Evolutionary conservation across 495 filamentous ascomycete species (phyloP), one percentile per base, ranked within the genome.

Genomic region (Poronia punctata): DNA sequence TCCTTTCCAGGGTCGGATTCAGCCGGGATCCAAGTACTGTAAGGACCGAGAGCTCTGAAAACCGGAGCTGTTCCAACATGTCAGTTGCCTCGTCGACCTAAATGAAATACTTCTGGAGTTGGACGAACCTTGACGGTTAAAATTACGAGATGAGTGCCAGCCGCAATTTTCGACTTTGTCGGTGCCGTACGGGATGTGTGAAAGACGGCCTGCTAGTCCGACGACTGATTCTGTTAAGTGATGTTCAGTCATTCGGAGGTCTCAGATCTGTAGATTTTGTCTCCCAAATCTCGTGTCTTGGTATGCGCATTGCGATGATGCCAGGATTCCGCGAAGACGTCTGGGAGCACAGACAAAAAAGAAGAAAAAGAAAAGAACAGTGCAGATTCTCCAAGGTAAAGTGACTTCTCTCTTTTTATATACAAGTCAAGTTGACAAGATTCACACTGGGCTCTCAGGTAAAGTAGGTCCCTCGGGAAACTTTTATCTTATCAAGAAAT

Each of bases 41-140:
- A 57, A 30, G 55, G 51, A 3, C 60, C 58, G n/a, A 71, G 50
- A 38, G 63, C 60, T 22, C 56, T 63, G 30, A 70, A 65, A 38
- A 50, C 50, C 33, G 64, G 59, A 5, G 56, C 66, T 70, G n/a
- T 48, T 8, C 10, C 15, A 22, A 7, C 7, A 31, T 27, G 46
- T 60, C 43, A 61, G 31, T 28, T 28, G 11, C 21, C 24, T n/a
- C 24, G 24, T 27, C 7, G 7, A n/a, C 22, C n/a, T 32, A 15
- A 27, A 31, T 17, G 9, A 20, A 29, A 22, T 19, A 20, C 1
- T 16, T 12, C 25, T 14, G 30, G 21, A 30, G 25, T 19, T 19
- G 21, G 15, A 52, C 48, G 16, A 43, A 57, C 56, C 38, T 45
- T 25, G 35, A 23, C 45, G 53, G 38, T 40, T 7, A 26, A 57